phyloP scores from a whole-genome alignment of 768 basidiomycete species.

The Mycena rosella region DNA sequence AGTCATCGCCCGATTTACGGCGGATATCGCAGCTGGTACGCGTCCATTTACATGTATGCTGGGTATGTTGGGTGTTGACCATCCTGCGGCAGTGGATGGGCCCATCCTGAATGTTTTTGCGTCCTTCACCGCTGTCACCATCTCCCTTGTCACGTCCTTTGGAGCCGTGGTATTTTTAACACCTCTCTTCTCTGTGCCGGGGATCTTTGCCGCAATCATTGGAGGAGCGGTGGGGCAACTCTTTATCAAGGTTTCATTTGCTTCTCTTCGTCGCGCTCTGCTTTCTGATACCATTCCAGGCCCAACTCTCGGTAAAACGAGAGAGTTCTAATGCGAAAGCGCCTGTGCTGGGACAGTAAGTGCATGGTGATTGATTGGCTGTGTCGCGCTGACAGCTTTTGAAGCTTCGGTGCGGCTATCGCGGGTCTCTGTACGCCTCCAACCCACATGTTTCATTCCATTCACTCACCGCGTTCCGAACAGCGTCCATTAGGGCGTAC shows the following conservation, averaged over 20 bases:
- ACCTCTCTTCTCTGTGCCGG: too few relatives aligned
- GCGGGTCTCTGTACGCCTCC: conserved; percentile 56
- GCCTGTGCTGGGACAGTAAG: conserved; percentile 53
- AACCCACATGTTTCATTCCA: not conserved
- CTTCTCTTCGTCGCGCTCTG: too few relatives aligned
- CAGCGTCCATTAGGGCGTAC: conserved; percentile 75
- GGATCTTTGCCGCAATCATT: too few relatives aligned
- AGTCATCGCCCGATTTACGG: too few relatives aligned
- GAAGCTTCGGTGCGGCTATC: conserved; percentile 52
- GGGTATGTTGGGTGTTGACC: conserved; percentile 21
- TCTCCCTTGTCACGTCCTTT: conserved; percentile 56
- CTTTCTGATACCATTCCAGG: conserved; percentile 17
- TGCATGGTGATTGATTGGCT: conserved; percentile 43
- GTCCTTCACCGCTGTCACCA: conserved; percentile 10
- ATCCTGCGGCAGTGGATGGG: too few relatives aligned
- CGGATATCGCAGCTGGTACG: conserved; percentile 53
- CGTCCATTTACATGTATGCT: not conserved
- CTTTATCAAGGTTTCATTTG: conserved; percentile 50
- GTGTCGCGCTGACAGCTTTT: conserved; percentile 39
- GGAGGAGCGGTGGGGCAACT: too few relatives aligned
- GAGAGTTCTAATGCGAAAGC: conserved; percentile 58
- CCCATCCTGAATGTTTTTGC: conserved; percentile 16
- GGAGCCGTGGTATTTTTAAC: too few relatives aligned
- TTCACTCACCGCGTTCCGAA: not conserved
- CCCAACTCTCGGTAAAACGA: conserved; percentile 61